Conservation (phyloP, 2,329 filamentous ascomycete genomes). For the Aureobasidium sp. region DNA sequence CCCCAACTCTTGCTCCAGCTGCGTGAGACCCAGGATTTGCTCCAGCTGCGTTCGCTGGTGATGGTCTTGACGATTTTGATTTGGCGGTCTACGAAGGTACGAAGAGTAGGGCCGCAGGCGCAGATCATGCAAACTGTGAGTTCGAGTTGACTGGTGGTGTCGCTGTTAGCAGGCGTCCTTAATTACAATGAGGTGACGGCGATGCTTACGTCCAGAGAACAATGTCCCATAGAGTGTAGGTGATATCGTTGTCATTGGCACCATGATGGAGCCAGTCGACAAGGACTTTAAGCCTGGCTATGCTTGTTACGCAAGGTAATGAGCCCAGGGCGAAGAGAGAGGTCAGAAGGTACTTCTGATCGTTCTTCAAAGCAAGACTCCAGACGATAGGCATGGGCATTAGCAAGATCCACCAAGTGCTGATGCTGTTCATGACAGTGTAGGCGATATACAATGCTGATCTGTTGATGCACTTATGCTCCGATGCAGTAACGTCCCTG, state of each 20-base stretch:
- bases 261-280: constrained; percentile 4
- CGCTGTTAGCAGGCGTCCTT: not conserved
- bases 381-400: constrained; percentile 14
- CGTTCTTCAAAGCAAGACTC: constrained; percentile 33
- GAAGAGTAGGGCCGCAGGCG: constrained; percentile 10
- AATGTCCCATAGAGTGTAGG: constrained; percentile 1
- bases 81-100: constrained; percentile 13
- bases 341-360: constrained; percentile 48
- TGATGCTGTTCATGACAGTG: constrained; percentile 10
- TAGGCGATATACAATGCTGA: constrained; percentile 13
- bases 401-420: constrained; percentile 5
- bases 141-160: not conserved
- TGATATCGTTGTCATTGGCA: not conserved
- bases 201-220: constrained; percentile 8
- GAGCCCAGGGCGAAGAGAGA: constrained; percentile 43
- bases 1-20: constrained; percentile 2
- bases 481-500: not conserved
- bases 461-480: constrained; percentile 7
- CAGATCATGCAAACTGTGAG: constrained; percentile 15
- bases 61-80: constrained; percentile 7
- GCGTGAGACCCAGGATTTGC: not conserved
- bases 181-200: no score
- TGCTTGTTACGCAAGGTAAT: constrained; percentile 7
- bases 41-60: not conserved
- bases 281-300: not conserved